A percentile compares a stretch with the other conserved stretches of the same genome.
Evolutionary conservation across 2,329 filamentous ascomycete genomes (phyloP).

Genomic region (Fonsecaea pedrosoi): DNA sequence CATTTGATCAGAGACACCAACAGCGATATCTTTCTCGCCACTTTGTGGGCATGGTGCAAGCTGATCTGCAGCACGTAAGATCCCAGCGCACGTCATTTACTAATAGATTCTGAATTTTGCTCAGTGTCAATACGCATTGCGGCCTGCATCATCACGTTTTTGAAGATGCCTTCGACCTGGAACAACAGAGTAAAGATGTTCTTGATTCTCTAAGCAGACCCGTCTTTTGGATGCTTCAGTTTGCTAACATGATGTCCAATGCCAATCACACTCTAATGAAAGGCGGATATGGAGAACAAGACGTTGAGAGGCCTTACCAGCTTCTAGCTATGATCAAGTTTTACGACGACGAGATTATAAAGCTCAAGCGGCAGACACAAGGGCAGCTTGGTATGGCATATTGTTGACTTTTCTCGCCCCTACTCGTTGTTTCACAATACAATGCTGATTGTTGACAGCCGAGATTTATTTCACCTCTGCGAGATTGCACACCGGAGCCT

Average conservation of each 20-base stretch:
- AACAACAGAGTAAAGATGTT: not conserved
- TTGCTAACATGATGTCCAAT: constrained; percentile 6
- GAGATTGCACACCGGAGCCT: constrained; percentile 2
- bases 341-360: not conserved
- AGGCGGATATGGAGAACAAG: constrained; percentile 6
- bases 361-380: not conserved
- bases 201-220: not conserved
- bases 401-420: not conserved
- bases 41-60: constrained; percentile 22
- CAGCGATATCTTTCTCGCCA: constrained; percentile 6
- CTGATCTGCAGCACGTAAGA: constrained; percentile 21
- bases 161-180: constrained; percentile 19
- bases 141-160: constrained; percentile 18
- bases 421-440: not conserved
- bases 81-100: not conserved
- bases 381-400: not conserved
- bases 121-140: constrained; percentile 4
- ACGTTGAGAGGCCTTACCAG: constrained; percentile 12
- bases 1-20: not conserved
- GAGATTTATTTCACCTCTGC: constrained; percentile 8
- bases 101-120: not conserved
- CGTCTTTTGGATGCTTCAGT: constrained; percentile 22
- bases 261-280: not conserved
- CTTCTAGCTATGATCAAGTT: not conserved
- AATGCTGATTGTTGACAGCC: not conserved